Evolutionary conservation across 2,329 filamentous ascomycete species (phyloP), one percentile per base, ranked within the genome.

Genomic region (Escovopsis weberi): DNA sequence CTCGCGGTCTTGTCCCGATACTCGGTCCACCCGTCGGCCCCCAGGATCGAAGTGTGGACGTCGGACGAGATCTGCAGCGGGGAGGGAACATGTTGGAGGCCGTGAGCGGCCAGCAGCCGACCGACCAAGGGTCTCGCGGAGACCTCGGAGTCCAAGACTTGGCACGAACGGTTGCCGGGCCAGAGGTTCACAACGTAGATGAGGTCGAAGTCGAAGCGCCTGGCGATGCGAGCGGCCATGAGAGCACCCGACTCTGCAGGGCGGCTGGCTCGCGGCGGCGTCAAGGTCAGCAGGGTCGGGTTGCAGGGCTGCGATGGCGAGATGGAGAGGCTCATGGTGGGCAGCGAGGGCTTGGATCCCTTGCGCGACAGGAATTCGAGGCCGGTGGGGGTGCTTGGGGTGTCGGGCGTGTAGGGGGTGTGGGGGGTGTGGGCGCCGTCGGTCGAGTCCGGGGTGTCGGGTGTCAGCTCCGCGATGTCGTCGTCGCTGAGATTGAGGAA

Each of bases 111-210:
- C 4, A 76, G 63, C 12, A 76, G 61, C 15, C 70, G 68, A 4
- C 71, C 71, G 6, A 64, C 66, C 47, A 72, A 52, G 6, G 53
- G 55, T 19, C 51, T 50, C 4, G 43, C 45, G 3, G 45, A 45
- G 9, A 46, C 42, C 6, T 44, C 45, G 12, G 44, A 35, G 4
- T 38, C 41, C 10, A 50, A 45, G 10, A 38, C 44, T 12, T 39
- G 44, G 33, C 43, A 28, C 28, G 41, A 45, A 12, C 48, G 47
- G 39, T 48, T 45, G 19, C 56, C 54, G 19, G 74, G 72, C 73
- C 74, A 76, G 12, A 78, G 58, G 47, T 72, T 75, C 47, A 76
- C 67, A 28, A 78, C 66, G 48, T 78, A 78, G 11, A 77, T 63
- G 23, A 78, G 60, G 48, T 75, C 70, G 41, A 78, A 75, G 42